Evolutionary conservation across 2,329 filamentous ascomycete genomes (phyloP), one percentile per base, ranked within the genome.

Genomic region (Juglanconis sp.): DNA sequence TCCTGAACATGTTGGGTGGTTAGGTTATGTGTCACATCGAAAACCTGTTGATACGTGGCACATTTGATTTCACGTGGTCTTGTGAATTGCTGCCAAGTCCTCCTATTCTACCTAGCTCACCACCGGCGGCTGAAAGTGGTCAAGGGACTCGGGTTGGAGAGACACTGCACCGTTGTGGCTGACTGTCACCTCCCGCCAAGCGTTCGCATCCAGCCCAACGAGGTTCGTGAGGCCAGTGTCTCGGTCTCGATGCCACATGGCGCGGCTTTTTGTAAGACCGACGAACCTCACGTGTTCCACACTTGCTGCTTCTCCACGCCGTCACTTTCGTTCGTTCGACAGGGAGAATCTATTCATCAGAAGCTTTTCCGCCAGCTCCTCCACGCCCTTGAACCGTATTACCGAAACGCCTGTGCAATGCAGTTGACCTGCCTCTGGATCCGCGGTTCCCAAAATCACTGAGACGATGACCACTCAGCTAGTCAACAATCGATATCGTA

Each of bases 401-500:
- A 59, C 71, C 72, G 63, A 69, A 72, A 74, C 72, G 72, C 72
- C 72, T 70, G 65, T 73, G 70, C 71, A 73, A 74, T 74, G 72
- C 72, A 73, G 70, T 68, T 48, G 64, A 72, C 69, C 69, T 67
- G 63, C 63, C 63, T 63, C 64, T 67, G 65, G 66, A 64, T 64
- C 65, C 66, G 65, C 66, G 62, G 48, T 62, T 65, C 65, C 63
- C 65, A 64, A 57, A 60, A 46, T 34, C 40, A 57, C 49, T 44
- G 30, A 54, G 44, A 13, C 42, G 47, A 48, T 30, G 51, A 48
- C 53, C 51, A 17, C 13, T 13, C 36, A 24, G 46, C n/a, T 9
- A 35, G 54, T 36, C 47, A 51, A 48, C 54, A 50, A 35, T 42
- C 35, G 54, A 55, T 35, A 47, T 44, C 48, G 52, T 35, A 47